These are phyloP conservation scores for Vachellia pachyceras DNA, from an alignment of 306 rosid genomes.

Conservation along the genomic window DNA sequence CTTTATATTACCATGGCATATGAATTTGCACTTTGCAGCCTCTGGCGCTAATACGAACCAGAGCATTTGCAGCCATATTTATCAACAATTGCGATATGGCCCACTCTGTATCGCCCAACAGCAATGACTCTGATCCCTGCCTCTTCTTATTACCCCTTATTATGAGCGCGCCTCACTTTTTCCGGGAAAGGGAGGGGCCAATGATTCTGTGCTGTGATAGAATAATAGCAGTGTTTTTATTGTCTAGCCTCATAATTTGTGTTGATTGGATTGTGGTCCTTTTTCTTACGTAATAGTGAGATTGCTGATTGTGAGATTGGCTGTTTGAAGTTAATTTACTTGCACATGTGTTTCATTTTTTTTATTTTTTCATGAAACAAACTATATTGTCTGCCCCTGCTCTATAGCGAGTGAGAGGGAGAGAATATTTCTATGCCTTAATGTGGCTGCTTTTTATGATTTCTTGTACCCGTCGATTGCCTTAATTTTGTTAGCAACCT, in stretches of 20 bases:
- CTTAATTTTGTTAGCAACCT: not conserved
- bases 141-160: not conserved
- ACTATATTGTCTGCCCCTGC: not conserved
- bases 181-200: not conserved
- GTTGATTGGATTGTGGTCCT: conserved; percentile 4
- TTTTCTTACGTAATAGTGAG: not conserved
- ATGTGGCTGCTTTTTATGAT: not conserved
- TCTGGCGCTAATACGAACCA: conserved; percentile 26
- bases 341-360: not conserved
- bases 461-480: not conserved
- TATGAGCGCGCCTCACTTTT: not conserved
- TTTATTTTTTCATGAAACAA: not conserved
- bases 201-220: not conserved
- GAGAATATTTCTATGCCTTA: not conserved
- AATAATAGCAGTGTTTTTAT: conserved; percentile 4
- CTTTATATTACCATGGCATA: conserved; percentile 31
- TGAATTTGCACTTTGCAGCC: conserved; percentile 15
- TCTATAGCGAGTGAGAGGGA: not conserved
- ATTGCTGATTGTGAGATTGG: conserved; percentile 1
- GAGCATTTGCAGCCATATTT: conserved; percentile 12
- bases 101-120: not conserved
- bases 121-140: not conserved
- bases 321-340: not conserved
- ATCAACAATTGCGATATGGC: conserved; percentile 13
- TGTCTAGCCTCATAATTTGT: not conserved